These are phyloP conservation scores for Suillus fuscotomentosus DNA, from an alignment of 768 basidiomycete genomes.

Conservation along the genomic window DNA sequence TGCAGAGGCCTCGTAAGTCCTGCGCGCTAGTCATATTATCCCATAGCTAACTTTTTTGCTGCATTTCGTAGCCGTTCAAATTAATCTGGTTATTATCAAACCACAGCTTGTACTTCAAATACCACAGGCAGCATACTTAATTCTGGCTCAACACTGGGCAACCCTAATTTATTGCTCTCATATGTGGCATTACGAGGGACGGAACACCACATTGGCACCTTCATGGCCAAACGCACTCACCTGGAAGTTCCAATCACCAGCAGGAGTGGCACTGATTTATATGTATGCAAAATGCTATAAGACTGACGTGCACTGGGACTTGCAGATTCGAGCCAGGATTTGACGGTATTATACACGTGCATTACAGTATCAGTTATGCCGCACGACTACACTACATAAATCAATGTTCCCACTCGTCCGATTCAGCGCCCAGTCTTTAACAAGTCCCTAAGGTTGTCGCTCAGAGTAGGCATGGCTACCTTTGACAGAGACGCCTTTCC, in stretches of 20 bases:
- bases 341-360: background rate
- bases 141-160: background rate
- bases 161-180: background rate
- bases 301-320: background rate
- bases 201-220: background rate
- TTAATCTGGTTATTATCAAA: background rate
- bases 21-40: background rate
- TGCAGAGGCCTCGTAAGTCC: background rate
- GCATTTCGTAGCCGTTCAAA: background rate
- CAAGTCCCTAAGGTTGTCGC: conserved; percentile 62
- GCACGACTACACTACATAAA: conserved; percentile 1
- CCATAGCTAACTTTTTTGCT: background rate
- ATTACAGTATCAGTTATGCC: background rate
- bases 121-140: background rate
- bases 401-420: background rate
- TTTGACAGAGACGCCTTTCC: conserved; percentile 20
- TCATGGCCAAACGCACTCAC: background rate
- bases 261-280: too few relatives aligned
- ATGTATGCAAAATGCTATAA: background rate
- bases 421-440: conserved; percentile 44
- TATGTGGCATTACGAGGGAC: background rate
- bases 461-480: conserved; percentile 47
- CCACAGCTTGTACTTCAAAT: background rate
- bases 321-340: background rate
- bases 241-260: background rate